Conservation (phyloP, 345 rosid species). For the Camelina neglecta region DNA sequence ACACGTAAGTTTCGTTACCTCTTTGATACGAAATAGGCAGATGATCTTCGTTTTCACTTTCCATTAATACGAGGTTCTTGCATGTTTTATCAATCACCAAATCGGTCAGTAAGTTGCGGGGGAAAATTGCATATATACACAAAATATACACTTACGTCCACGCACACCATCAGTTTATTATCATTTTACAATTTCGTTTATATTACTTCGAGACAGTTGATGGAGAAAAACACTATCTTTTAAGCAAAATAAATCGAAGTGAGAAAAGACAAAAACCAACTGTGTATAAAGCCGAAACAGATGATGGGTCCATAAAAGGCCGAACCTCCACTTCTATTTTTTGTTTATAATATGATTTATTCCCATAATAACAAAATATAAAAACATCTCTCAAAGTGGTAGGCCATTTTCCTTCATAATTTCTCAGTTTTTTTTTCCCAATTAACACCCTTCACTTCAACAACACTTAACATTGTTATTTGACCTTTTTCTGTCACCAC, state of each 20-base stretch:
- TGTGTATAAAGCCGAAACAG: conserved; percentile 28
- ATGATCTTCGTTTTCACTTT: conserved; percentile 13
- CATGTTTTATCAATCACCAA: conserved; percentile 4
- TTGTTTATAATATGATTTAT: conserved; percentile 8
- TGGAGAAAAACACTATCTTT: not conserved
- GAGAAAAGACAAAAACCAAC: conserved; percentile 37
- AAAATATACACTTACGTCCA: conserved; percentile 17
- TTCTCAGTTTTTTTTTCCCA: not conserved
- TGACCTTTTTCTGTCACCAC: not conserved
- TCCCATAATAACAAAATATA: conserved; percentile 6
- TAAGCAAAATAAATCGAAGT: conserved; percentile 17
- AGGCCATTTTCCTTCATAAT: conserved; percentile 27
- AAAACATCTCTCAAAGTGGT: conserved; percentile 32
- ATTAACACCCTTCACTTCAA: conserved; percentile 27
- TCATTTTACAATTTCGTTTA: not conserved
- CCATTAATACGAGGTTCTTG: conserved; percentile 3
- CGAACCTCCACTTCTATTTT: conserved; percentile 37
- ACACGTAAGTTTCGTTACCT: not conserved
- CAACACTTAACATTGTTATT: conserved; percentile 12
- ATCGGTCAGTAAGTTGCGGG: not conserved
- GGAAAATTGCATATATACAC: not conserved
- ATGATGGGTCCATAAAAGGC: conserved; percentile 35
- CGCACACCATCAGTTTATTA: not conserved
- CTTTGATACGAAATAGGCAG: not conserved
- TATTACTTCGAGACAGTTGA: conserved; percentile 8